Evolutionary conservation across 495 filamentous ascomycete genomes (phyloP), one percentile per base, ranked within the genome.

Genomic region (Parachaetomium inaequale): DNA sequence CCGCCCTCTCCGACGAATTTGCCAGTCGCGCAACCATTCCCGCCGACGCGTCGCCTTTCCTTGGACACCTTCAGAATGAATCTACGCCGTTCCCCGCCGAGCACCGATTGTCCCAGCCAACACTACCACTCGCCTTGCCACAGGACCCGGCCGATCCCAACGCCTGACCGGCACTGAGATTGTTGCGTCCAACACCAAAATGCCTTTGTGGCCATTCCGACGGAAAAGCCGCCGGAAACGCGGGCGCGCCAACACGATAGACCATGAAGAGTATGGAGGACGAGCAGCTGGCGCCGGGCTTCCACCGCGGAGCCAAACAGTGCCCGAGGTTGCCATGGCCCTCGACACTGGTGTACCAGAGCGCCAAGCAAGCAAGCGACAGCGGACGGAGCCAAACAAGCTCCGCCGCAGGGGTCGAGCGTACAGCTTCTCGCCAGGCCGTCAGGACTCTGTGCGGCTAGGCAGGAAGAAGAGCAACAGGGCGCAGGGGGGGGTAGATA

Each of bases 161-260:
- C 29, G 8, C n/a, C 10, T 21, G 42, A 26, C 43, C 49, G 55
- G 71, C 64, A 91, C 90, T 88, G 84, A 84, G 70, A 77, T 54
- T 17, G 36, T 25, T 10, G 21, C 21, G 12, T 3, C 4, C 14
- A 21, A n/a, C 7, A 7, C 10, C 4, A 57, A 10, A 12, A 62
- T 62, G 60, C 52, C 53, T 21, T 11, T 91, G 77, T 92, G 89
- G 89, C 89, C 86, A 36, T 92, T 91, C 73, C 81, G 88, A 73
- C 86, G 87, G 59, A 88, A 81, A 72, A 85, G 79, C 78, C 75
- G 76, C 61, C 75, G 78, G 66, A 78, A 75, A 66, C 76, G 75
- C 63, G 67, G 74, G 42, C 68, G 72, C 32, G 70, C 73, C 42
- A 76, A 69, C 61, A 74, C 75, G 32, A 63, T 71, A 4, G 68